These are phyloP conservation scores for Bullera alba DNA, from an alignment of 768 basidiomycete species.

Conservation along the genomic window DNA sequence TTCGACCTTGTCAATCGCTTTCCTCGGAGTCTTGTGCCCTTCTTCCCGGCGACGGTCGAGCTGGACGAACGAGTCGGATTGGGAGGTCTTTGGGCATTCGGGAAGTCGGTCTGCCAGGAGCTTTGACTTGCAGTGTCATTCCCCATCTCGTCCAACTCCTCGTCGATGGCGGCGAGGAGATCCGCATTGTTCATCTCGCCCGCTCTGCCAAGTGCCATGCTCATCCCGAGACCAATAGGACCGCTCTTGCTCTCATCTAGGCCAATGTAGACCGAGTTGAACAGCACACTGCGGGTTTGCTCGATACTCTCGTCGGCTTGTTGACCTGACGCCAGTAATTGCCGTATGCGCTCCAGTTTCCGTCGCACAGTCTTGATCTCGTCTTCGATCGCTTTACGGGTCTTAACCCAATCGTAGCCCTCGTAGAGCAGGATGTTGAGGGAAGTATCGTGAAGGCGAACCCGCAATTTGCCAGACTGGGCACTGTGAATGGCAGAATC, in stretches of 20 bases:
- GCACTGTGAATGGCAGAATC: background rate
- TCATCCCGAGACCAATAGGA: too few species aligned
- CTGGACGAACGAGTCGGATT: background rate
- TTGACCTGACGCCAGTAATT: conserved; percentile 85
- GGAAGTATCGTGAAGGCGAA: conserved; percentile 55
- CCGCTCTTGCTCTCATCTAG: conserved; percentile 61
- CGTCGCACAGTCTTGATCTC: conserved; percentile 81
- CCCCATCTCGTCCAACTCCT: conserved; percentile 64
- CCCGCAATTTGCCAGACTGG: conserved; percentile 28
- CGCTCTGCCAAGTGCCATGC: too few species aligned
- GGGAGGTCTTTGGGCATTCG: conserved; percentile 28
- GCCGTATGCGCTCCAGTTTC: conserved; percentile 77
- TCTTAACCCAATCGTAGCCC: conserved; percentile 88
- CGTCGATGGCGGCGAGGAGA: conserved; percentile 84
- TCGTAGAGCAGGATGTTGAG: conserved; percentile 72
- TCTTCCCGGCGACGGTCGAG: background rate
- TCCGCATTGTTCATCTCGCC: conserved; percentile 67
- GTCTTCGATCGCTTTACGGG: conserved; percentile 77
- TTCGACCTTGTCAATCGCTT: conserved; percentile 51
- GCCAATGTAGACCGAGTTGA: conserved; percentile 91
- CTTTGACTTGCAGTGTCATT: conserved; percentile 69
- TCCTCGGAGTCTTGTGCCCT: conserved; percentile 20
- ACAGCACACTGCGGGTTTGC: conserved; percentile 65
- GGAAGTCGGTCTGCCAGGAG: conserved; percentile 81
- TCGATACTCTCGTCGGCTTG: conserved; percentile 59